Base-by-base conservation (phyloP, 257 asterid species). In the Catharanthus roseus region DNA sequence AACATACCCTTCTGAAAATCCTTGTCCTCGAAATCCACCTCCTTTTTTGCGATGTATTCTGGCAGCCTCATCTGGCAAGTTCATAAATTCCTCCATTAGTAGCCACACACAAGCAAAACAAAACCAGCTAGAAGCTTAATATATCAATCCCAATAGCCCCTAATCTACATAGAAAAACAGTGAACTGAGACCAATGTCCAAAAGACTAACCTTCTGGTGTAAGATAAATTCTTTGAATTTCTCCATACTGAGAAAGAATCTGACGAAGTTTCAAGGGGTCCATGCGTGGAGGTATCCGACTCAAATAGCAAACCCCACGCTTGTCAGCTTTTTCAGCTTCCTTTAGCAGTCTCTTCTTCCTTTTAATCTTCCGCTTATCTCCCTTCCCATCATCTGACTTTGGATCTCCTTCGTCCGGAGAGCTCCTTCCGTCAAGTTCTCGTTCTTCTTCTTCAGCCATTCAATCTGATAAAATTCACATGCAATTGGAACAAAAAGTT, bases 231-330 rank as follows among this genome's bases (percentile, higher is more conserved):
- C 98, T 83, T 57, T 81, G 85, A 79, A 93, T 84, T 61, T 93
- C 96, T 57, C 96, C 96, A 67, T 77, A 82, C 65, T 83, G 91
- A 67, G 98, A 82, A 19, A 90, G 81, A 77, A 83, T 80, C 71
- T 89, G 92, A 0, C 96, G 90, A 76, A 93, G 88, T 83, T 78
- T 85, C 81, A 79, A 58, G 24, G 93, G 97, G 69, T 90, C 84
- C 98, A 90, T 89, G 73, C 84, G 96, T 36, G 97, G 98, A 68
- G 97, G 96, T 36, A 90, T 81, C 54, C 98, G 83, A 75, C 97
- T 90, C 74, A 90, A 80, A 77, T 93, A 89, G 79, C 96, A 90
- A 73, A 93, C 87, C 34, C 97, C 97, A 51, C 89, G 89, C 71
- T 76, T 88, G 65, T 81, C 79, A 3, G 89, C 93, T 21, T 74